Evolutionary conservation across 352 stramenopile species (phyloP), one percentile per base, ranked within the genome.

Genomic region (Pythium apleroticum): DNA sequence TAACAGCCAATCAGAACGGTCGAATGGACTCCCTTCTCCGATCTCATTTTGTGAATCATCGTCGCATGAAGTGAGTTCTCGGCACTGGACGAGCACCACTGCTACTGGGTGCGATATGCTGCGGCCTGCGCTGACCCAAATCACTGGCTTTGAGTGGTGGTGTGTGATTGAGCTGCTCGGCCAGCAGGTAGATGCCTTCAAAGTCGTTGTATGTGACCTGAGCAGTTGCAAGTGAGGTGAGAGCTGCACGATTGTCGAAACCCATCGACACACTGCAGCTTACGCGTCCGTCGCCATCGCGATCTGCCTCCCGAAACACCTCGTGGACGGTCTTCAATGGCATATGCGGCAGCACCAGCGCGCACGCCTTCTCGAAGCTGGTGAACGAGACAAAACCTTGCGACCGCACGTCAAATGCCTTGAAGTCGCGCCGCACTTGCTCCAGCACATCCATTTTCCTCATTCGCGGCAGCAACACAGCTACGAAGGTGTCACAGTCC

Each of bases 191-290:
- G 67, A 88, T 72, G n/a, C 75, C 63, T 69, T 89, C 80, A 61
- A 87, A 89, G 52, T 86, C 80, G 60, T 83, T 74, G 52, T 89
- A 89, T 10, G 80, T 89, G 54, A 89, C 80, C 80, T 87, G 57
- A 24, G 30, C 24, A 35, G 57, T 4, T n/a, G 11, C 7, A 11
- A 27, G 30, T 19, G 45, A 31, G 31, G 17, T 22, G 14, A 50
- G 41, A 45, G 24, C 4, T 31, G 28, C 19, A 58, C 9, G 28
- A 46, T 37, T 4, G 24, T 10, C 27, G n/a, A 10, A 25, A 27
- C 22, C 39, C 15, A 11, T 24, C 37, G 39, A 15, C 7, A 31
- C 14, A 56, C 10, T 1, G 46, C 20, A 52, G 69, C 63, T 52
- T 55, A 86, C 80, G 27, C 80, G 68, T 67, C 75, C 80, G 56